Evolutionary conservation across 1,284 basidiomycete species (phyloP).

Genomic region (Cutaneotrichosporon dermatis): DNA sequence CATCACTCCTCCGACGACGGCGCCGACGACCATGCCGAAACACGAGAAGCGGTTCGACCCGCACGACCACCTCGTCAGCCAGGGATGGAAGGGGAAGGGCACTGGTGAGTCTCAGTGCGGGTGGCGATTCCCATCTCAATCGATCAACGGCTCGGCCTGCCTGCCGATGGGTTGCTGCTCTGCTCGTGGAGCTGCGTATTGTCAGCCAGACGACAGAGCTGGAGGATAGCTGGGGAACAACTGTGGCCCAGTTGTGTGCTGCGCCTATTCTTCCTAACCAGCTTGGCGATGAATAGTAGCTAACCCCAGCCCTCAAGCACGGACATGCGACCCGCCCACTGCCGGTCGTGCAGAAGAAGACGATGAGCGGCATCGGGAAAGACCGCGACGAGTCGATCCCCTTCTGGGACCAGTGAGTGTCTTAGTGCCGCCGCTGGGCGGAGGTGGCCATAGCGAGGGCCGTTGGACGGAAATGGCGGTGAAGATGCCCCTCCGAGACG

Average conservation of each 20-base stretch:
- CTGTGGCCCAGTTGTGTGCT: neutral
- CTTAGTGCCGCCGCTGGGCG: neutral
- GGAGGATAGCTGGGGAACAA: neutral
- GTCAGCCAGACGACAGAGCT: too few species aligned
- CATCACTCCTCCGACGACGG: neutral
- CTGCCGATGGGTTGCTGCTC: too few species aligned
- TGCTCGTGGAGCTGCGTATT: too few species aligned
- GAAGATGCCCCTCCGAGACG: neutral
- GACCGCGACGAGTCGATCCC: slow-evolving; percentile 88
- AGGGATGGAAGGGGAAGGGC: slow-evolving; percentile 84
- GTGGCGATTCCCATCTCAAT: neutral
- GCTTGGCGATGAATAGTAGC: neutral
- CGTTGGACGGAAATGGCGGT: neutral
- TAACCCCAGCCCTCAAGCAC: slow-evolving; percentile 44
- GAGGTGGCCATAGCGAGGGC: neutral
- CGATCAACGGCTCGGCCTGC: too few species aligned
- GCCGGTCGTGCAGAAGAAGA: slow-evolving; percentile 76
- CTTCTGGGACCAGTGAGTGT: slow-evolving; percentile 89
- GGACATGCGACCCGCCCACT: slow-evolving; percentile 59
- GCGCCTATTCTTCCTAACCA: too few species aligned
- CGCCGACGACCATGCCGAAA: neutral
- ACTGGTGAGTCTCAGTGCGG: slow-evolving; percentile 45
- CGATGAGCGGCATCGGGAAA: slow-evolving; percentile 74
- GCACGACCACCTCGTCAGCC: slow-evolving; percentile 68
- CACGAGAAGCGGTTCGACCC: slow-evolving; percentile 63